Base-by-base conservation (phyloP, 768 basidiomycete species). In the Podaxis sp. region DNA sequence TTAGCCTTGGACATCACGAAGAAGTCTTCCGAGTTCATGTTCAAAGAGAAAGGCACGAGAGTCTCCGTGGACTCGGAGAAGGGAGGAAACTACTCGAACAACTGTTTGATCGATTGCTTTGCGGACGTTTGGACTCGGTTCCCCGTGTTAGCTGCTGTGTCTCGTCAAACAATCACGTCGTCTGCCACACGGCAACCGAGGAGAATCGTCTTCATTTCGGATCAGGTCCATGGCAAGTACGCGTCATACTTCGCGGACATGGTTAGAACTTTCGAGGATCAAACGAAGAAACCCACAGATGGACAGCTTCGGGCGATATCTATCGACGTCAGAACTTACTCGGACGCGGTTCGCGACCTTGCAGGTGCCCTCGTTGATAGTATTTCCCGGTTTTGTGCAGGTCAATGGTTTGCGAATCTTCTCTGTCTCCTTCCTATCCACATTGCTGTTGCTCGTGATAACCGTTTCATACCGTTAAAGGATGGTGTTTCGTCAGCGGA, bases 381-480 rank as follows among this genome's bases (percentile, higher is more conserved):
- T 25, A 56, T 37, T 11, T 83, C 84, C 2, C 64, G 65, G 4
- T 82, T 80, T 63, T 74, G 74, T 15, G 75, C 76, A 0, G 86
- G 87, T 38, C 85, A 88, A 69, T 88, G 87, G 87, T 68, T 88
- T 0, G 84, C 83, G 0, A 82, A 86, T 13, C 69, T 87, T 7
- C 64, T 88, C 1, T 88, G 86, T 60, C 72, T 88, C 33, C 86
- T 88, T 49, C 86, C 86, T 0, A 86, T 88, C 29, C 86, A 88
- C 33, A 76, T 88, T 33, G 87, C 86, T 0, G 67, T 88, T 24
- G 82, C 84, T 2, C 76, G 76, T 13, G 85, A 87, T 52, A 88
- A 88, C 65, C 74, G 84, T 0, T 87, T 88, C 63, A 64, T 88
- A 6, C 86, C 87, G 0, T 71, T 88, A 22, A 85, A 85, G 59